Evolutionary conservation across 2,329 filamentous ascomycete species (phyloP), one percentile per base, ranked within the genome.

Genomic region (Cercospora sojina): DNA sequence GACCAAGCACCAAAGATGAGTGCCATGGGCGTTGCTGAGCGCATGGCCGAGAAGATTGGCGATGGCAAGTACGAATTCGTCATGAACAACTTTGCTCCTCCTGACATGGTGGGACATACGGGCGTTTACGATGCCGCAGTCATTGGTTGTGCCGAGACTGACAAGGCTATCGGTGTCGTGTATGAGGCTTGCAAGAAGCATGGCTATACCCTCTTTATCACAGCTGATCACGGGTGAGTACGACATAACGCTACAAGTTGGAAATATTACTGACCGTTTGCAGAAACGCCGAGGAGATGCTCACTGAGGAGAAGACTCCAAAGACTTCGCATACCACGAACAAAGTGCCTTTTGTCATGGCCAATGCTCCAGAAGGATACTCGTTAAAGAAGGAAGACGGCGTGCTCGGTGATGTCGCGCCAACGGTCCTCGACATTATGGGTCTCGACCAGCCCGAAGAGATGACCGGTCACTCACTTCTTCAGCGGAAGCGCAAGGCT

Each of bases 71-170:
- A 93, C 82, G 93, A 95, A 77, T 98, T 99, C 78, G 85, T 99
- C 80, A 99, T 99, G 95, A 97, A 98, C 89, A 99, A 99, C 88
- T 98, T 99, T 81, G 95, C 95, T 49, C 95, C 95, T 49, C 95
- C 95, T 18, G 95, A 99, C 83, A 99, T 99, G 95, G 95, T 99
- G 71, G 95, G 95, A 73, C 95, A 99, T 84, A 99, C 95, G 10
- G 95, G 95, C 77, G 93, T 97, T 67, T 98, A 98, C 82, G 90
- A 98, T 75, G 94, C 95, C 31, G 95, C 95, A 65, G 89, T 99
- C 69, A 78, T 95, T 76, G 95, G 89, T 74, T 90, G 90, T 73
- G 85, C 89, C 72, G 89, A 94, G 72, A 99, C 95, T 12, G 95
- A 99, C 80, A 91, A 91, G 83, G 94, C 91, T 63, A 99, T 99